These are phyloP conservation scores for Pestalotiopsis sp. DNA, from an alignment of 2,329 filamentous ascomycete genomes.

Conservation along the genomic window DNA sequence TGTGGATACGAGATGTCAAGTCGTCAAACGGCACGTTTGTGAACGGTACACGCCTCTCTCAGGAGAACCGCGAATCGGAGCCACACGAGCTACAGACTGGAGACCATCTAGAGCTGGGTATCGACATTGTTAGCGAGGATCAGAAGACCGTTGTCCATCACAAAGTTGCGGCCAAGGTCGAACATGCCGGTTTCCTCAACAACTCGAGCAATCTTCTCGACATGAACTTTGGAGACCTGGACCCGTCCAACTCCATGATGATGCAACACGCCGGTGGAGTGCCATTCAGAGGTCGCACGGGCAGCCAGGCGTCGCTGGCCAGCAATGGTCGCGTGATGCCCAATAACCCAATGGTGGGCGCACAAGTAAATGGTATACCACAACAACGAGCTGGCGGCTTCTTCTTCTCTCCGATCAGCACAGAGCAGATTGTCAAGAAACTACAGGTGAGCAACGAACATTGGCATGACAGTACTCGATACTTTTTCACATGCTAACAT, in stretches of 20 bases:
- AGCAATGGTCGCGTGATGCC: constrained; percentile 63
- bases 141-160: constrained; percentile 98
- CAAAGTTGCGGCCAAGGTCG: constrained; percentile 95
- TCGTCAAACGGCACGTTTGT: constrained; percentile 99
- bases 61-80: constrained; percentile 94
- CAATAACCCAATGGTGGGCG: constrained; percentile 47
- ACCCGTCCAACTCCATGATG: constrained; percentile 74
- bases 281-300: constrained; percentile 69
- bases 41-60: constrained; percentile 85
- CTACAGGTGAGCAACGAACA: constrained; percentile 63
- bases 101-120: constrained; percentile 91
- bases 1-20: constrained; percentile 96
- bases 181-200: constrained; percentile 84
- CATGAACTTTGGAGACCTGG: constrained; percentile 89
- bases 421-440: constrained; percentile 91
- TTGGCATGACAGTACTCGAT: background rate
- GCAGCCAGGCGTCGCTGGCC: constrained; percentile 64
- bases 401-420: constrained; percentile 85
- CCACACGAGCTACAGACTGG: constrained; percentile 89
- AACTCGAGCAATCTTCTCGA: constrained; percentile 77
- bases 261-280: constrained; percentile 69
- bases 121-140: constrained; percentile 98
- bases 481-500: background rate
- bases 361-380: constrained; percentile 58
- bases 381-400: constrained; percentile 70